Evolutionary conservation across 768 basidiomycete genomes (phyloP).

Genomic region (Leccinum boreale): DNA sequence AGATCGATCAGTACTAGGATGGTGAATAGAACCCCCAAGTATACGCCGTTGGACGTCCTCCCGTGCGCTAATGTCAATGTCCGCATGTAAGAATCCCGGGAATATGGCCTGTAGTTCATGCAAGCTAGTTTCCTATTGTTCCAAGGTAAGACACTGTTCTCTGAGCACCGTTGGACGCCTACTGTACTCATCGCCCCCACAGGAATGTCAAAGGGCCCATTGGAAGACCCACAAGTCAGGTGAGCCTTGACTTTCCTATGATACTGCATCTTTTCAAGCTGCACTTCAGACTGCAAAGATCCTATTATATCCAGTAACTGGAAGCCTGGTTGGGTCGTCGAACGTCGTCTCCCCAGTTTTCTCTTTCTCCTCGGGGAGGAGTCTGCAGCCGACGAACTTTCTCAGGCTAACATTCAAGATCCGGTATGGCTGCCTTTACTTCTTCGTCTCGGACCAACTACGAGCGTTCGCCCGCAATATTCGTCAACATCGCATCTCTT

Average conservation of each 20-base stretch:
- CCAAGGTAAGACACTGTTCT: constrained; percentile 21
- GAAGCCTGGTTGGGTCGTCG: constrained; percentile 21
- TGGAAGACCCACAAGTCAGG: constrained; percentile 41
- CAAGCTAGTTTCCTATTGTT: constrained; percentile 44
- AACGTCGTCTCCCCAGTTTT: constrained; percentile 23
- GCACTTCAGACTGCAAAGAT: constrained; percentile 23
- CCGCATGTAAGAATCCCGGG: constrained; percentile 31
- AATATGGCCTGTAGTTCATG: constrained; percentile 30
- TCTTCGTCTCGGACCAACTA: constrained; percentile 41
- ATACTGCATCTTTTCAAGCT: neutral
- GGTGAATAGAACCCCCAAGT: constrained; percentile 12
- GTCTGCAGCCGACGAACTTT: constrained; percentile 9
- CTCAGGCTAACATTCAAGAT: too few relatives aligned
- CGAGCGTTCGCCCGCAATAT: constrained; percentile 35
- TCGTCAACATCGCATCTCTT: constrained; percentile 30
- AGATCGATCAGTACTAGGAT: neutral
- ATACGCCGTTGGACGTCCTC: constrained; percentile 25
- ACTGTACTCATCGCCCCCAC: neutral
- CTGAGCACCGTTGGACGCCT: neutral
- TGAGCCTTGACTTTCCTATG: constrained; percentile 6
- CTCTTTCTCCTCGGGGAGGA: neutral
- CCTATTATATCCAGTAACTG: constrained; percentile 16
- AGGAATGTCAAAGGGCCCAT: constrained; percentile 42
- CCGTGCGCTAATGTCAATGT: constrained; percentile 37
- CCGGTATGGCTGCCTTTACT: constrained; percentile 51